phyloP scores from a whole-genome alignment of 2,329 filamentous ascomycete genomes.

The Kalaharituber pfeilii region DNA sequence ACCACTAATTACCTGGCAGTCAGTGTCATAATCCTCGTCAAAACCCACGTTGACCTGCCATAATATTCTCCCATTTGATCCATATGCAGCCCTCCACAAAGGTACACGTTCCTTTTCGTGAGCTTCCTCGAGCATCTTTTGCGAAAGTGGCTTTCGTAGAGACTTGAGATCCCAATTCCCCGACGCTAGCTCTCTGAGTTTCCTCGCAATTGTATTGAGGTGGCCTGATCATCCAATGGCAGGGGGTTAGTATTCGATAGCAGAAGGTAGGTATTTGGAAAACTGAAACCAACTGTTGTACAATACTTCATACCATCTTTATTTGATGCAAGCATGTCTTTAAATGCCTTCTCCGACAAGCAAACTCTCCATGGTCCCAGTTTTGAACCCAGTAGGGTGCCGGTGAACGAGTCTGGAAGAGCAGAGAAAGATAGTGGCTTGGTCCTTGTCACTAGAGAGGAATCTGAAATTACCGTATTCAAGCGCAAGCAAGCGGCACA shows the following conservation, averaged over 20 bases:
- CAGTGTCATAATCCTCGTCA: neutral
- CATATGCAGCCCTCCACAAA: neutral
- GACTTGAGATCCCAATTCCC: neutral
- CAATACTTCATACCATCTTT: constrained; percentile 1
- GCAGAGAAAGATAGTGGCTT: neutral
- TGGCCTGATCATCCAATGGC: neutral
- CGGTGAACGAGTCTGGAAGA: neutral
- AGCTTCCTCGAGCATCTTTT: neutral
- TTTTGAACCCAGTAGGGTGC: neutral
- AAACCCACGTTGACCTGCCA: neutral
- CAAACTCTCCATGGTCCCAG: neutral
- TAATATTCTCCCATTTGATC: neutral
- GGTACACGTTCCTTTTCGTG: neutral
- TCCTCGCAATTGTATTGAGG: neutral
- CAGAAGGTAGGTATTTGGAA: too few species aligned
- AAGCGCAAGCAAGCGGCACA: neutral
- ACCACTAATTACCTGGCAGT: neutral
- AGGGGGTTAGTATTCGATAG: too few species aligned
- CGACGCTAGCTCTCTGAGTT: neutral
- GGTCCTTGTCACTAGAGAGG: neutral
- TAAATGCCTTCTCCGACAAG: neutral
- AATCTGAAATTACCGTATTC: neutral
- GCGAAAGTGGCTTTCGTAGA: neutral
- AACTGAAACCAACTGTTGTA: too few species aligned
- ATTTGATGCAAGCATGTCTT: neutral